A percentile compares a stretch with the other conserved stretches of the same genome.
Evolutionary conservation across 2,329 filamentous ascomycete genomes (phyloP).

Genomic region (Alternaria hordeiaustralica): DNA sequence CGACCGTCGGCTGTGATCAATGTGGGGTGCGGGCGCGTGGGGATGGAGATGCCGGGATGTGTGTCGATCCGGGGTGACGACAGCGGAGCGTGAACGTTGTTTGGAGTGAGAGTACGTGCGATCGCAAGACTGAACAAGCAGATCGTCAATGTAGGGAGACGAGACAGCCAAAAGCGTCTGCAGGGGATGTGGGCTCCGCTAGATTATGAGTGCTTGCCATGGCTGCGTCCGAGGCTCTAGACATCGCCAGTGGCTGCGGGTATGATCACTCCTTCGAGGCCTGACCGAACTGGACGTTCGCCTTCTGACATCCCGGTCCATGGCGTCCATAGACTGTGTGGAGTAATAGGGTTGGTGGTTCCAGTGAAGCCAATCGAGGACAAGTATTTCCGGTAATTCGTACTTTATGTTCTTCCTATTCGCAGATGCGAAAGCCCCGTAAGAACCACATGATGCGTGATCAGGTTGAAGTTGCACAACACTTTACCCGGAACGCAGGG

Average conservation of each 20-base stretch:
- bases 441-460: conserved; percentile 18
- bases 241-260: conserved; percentile 19
- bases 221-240: conserved; percentile 12
- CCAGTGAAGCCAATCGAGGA: conserved; percentile 27
- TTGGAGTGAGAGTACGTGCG: not conserved
- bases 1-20: not conserved
- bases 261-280: conserved; percentile 14
- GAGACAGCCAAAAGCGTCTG: not conserved
- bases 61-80: not conserved
- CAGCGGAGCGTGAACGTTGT: not conserved
- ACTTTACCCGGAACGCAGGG: conserved; percentile 41
- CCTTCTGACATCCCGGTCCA: conserved; percentile 12
- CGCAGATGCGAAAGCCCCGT: conserved; percentile 11
- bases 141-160: not conserved
- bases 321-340: conserved; percentile 17
- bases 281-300: conserved; percentile 16
- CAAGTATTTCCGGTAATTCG: conserved; percentile 16
- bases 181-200: conserved; percentile 14
- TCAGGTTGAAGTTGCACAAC: conserved; percentile 19
- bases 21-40: conserved; percentile 1
- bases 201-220: conserved; percentile 19
- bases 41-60: not conserved
- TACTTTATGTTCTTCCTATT: conserved; percentile 16
- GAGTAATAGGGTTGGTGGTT: conserved; percentile 28
- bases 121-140: not conserved